These are phyloP conservation scores for Stachybotrys chlorohalonatus DNA, from an alignment of 2,329 filamentous ascomycete genomes.

Conservation along the genomic window DNA sequence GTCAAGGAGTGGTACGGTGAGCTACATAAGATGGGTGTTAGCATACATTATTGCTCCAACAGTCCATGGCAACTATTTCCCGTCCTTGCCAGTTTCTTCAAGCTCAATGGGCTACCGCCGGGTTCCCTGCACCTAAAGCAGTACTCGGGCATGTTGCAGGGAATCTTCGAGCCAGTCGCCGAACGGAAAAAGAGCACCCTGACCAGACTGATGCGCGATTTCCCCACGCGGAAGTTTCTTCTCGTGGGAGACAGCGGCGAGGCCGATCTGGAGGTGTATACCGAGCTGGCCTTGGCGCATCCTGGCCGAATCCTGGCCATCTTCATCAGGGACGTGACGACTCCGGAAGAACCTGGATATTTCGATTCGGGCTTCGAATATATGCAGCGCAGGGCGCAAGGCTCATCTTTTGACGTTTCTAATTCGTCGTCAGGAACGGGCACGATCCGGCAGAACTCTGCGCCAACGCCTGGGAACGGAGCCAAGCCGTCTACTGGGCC, in stretches of 20 bases:
- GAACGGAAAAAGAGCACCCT: slow-evolving; percentile 87
- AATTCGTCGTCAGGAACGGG: slow-evolving; percentile 3
- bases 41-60: slow-evolving; percentile 97
- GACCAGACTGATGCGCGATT: slow-evolving; percentile 78
- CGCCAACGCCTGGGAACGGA: slow-evolving; percentile 8
- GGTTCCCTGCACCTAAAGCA: slow-evolving; percentile 95
- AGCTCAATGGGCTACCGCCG: slow-evolving; percentile 66
- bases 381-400: slow-evolving; percentile 15
- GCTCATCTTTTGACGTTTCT: slow-evolving; percentile 15
- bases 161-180: slow-evolving; percentile 94
- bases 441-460: slow-evolving; percentile 16
- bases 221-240: slow-evolving; percentile 81
- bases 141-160: slow-evolving; percentile 93
- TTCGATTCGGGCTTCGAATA: slow-evolving; percentile 55
- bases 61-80: slow-evolving; percentile 97
- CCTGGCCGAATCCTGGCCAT: slow-evolving; percentile 76
- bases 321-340: slow-evolving; percentile 94
- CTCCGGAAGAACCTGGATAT: slow-evolving; percentile 59
- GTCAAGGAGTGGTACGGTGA: slow-evolving; percentile 82
- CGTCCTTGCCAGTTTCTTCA: slow-evolving; percentile 77
- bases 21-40: slow-evolving; percentile 71
- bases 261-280: slow-evolving; percentile 94
- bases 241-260: slow-evolving; percentile 94
- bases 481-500: slow-evolving; percentile 22
- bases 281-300: slow-evolving; percentile 78